Evolutionary conservation across 2,329 filamentous ascomycete genomes (phyloP).

Genomic region (Thyridium curvatum): DNA sequence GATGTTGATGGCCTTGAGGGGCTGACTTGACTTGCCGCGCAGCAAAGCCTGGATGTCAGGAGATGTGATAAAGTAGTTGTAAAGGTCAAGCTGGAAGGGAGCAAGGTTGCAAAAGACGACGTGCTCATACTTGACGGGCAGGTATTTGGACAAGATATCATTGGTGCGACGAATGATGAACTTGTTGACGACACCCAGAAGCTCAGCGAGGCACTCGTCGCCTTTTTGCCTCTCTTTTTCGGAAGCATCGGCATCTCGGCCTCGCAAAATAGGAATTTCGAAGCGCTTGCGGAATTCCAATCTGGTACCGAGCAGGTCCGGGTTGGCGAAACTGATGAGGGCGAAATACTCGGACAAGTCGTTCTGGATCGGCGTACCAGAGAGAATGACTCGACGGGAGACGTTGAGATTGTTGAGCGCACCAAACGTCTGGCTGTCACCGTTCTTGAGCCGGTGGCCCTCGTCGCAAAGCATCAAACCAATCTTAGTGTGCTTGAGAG

Average conservation of each 20-base stretch:
- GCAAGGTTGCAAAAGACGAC: conserved; percentile 96
- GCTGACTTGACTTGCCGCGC: conserved; percentile 89
- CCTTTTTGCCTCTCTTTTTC: conserved; percentile 78
- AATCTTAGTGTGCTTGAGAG: conserved; percentile 84
- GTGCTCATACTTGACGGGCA: conserved; percentile 98
- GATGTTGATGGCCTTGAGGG: conserved; percentile 91
- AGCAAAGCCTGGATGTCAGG: conserved; percentile 90
- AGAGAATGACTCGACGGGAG: conserved; percentile 84
- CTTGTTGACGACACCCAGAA: conserved; percentile 85
- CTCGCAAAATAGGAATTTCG: conserved; percentile 85
- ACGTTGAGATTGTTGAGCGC: conserved; percentile 89
- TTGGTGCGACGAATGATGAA: conserved; percentile 98
- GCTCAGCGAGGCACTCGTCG: conserved; percentile 73
- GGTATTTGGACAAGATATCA: conserved; percentile 94
- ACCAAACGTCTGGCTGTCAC: conserved; percentile 90
- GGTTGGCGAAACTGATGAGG: conserved; percentile 93
- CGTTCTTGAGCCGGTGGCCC: conserved; percentile 93
- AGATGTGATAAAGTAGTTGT: conserved; percentile 95
- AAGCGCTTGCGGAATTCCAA: conserved; percentile 91
- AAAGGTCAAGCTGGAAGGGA: conserved; percentile 85
- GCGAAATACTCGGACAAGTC: conserved; percentile 98
- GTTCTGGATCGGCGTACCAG: conserved; percentile 96
- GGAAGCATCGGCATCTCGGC: conserved; percentile 83
- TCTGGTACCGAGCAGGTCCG: conserved; percentile 80
- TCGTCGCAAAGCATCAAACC: conserved; percentile 93